A percentile compares a stretch with the other conserved stretches of the same genome.
Conservation (phyloP, 306 rosid genomes). For the Astragalus glycyphyllos region DNA sequence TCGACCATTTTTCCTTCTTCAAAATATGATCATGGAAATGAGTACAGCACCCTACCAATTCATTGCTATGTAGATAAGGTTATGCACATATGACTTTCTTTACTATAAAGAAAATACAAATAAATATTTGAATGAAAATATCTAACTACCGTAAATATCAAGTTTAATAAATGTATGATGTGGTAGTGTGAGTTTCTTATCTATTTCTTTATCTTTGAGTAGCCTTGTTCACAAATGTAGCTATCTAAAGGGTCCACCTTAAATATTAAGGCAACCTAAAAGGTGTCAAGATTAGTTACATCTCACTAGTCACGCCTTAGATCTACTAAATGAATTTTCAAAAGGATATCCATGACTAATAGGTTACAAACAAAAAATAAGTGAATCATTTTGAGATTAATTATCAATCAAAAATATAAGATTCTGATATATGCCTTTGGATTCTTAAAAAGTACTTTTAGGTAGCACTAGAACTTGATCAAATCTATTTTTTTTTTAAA, state of each 20-base stretch:
- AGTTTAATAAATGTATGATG: conserved; percentile 16
- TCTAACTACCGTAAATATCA: background rate
- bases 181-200: conserved; percentile 36
- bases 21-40: no score
- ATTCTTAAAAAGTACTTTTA: background rate
- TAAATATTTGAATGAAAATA: conserved; percentile 1
- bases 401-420: background rate
- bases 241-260: conserved; percentile 48
- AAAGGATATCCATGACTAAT: conserved; percentile 20
- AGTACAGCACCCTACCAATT: no score
- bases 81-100: background rate
- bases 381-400: conserved; percentile 26
- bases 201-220: conserved; percentile 42
- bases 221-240: conserved; percentile 46
- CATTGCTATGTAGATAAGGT: background rate
- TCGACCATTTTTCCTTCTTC: no score
- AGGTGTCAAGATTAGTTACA: conserved; percentile 20
- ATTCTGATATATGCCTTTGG: conserved; percentile 23
- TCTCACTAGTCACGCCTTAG: conserved; percentile 1
- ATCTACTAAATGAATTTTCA: conserved; percentile 23
- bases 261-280: conserved; percentile 30
- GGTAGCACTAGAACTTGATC: background rate
- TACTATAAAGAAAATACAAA: background rate
- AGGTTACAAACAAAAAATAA: conserved; percentile 2
- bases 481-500: conserved; percentile 7